phyloP scores from a whole-genome alignment of 2,329 filamentous ascomycete genomes.

The Dendrostoma leiphaemia region DNA sequence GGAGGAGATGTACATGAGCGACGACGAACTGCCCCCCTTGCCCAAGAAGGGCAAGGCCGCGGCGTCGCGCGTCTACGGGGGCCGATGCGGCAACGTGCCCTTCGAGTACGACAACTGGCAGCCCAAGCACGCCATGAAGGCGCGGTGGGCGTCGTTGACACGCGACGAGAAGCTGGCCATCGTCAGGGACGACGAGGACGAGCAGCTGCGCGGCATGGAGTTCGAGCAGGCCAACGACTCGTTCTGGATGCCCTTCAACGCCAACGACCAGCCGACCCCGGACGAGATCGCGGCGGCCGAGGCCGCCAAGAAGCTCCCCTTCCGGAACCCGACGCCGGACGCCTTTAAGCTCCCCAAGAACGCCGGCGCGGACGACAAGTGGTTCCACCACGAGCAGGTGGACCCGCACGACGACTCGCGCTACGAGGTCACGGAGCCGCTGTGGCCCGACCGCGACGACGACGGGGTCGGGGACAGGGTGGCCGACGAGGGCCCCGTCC shows the following conservation, averaged over 20 bases:
- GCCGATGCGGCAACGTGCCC: slow-evolving; percentile 32
- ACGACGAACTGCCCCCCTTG: slow-evolving; percentile 37
- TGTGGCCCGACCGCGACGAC: neutral
- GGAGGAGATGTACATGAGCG: slow-evolving; percentile 51
- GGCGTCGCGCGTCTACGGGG: slow-evolving; percentile 9
- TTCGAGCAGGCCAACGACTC: slow-evolving; percentile 16
- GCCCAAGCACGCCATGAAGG: slow-evolving; percentile 44
- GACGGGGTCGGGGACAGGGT: neutral
- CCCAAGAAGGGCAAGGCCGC: slow-evolving; percentile 1
- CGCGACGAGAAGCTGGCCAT: slow-evolving; percentile 37
- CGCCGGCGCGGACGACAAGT: neutral
- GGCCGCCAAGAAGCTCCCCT: neutral
- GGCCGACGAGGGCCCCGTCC: neutral
- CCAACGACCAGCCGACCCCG: neutral
- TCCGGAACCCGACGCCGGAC: too few species aligned
- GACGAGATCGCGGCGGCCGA: neutral
- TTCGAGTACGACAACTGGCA: slow-evolving; percentile 37
- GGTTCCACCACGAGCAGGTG: neutral
- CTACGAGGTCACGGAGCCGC: neutral
- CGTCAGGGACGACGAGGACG: slow-evolving; percentile 27
- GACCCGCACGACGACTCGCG: neutral
- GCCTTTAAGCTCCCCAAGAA: too few species aligned
- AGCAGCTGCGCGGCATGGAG: slow-evolving; percentile 21
- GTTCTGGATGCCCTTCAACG: slow-evolving; percentile 11
- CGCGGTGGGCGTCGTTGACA: slow-evolving; percentile 38